These are phyloP conservation scores for Neurospora sp. DNA, from an alignment of 495 filamentous ascomycete species.

Conservation along the genomic window DNA sequence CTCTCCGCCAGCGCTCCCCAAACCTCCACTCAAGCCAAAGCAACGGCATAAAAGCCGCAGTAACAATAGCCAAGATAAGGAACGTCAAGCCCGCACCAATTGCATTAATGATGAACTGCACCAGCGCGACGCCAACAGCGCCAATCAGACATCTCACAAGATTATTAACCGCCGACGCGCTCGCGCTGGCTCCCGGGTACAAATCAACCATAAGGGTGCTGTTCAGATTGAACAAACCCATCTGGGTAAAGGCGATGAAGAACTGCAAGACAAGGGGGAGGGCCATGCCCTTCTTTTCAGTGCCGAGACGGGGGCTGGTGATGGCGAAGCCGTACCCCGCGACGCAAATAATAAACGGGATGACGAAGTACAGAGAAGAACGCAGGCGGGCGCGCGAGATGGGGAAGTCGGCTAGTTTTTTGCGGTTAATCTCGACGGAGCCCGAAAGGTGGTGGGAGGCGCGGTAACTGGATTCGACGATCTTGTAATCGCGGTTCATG, in stretches of 20 bases:
- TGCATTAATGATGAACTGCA: conserved; percentile 47
- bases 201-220: conserved; percentile 51
- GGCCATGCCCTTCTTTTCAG: conserved; percentile 22
- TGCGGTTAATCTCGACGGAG: conserved; percentile 34
- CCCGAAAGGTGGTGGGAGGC: conserved; percentile 32
- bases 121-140: conserved; percentile 50
- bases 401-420: conserved; percentile 49
- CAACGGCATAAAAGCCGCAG: conserved; percentile 35
- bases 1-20: conserved; percentile 21
- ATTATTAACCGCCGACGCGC: conserved; percentile 57
- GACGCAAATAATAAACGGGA: conserved; percentile 25
- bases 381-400: conserved; percentile 50
- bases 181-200: conserved; percentile 45
- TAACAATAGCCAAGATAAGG: conserved; percentile 45
- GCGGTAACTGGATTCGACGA: conserved; percentile 15
- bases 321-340: conserved; percentile 45
- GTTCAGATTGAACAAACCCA: conserved; percentile 30
- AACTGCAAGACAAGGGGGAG: conserved; percentile 39
- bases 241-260: conserved; percentile 35
- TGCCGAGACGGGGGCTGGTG: conserved; percentile 27
- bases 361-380: conserved; percentile 17
- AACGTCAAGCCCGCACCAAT: conserved; percentile 56
- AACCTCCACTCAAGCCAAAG: conserved; percentile 25
- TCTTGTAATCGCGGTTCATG: conserved; percentile 18
- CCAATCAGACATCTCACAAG: conserved; percentile 52